These are phyloP conservation scores for Candida suzukii DNA, from an alignment of 805 yeast genomes.

Conservation along the genomic window DNA sequence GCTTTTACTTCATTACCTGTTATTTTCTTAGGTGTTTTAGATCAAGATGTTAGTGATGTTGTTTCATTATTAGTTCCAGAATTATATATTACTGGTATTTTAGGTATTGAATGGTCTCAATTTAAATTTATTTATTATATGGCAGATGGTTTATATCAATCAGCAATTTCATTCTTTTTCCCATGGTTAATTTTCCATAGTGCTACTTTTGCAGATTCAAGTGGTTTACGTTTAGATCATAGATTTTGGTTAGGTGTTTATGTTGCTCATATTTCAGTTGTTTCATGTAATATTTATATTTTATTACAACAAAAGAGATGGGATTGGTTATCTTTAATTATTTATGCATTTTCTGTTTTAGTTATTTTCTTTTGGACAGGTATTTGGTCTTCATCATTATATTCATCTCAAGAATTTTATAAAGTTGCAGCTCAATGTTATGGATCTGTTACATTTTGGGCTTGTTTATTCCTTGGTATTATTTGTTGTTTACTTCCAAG, in stretches of 20 bases:
- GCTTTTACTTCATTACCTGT: slow-evolving; percentile 81
- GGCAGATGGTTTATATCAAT: slow-evolving; percentile 74
- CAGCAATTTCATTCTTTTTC: slow-evolving; percentile 64
- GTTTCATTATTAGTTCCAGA: slow-evolving; percentile 71
- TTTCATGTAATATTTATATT: slow-evolving; percentile 61
- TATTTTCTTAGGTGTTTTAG: slow-evolving; percentile 70
- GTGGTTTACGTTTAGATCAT: slow-evolving; percentile 53
- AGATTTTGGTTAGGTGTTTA: slow-evolving; percentile 66
- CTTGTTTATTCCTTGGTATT: slow-evolving; percentile 48
- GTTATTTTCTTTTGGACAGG: slow-evolving; percentile 74
- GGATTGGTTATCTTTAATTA: slow-evolving; percentile 67
- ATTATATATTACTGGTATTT: slow-evolving; percentile 64
- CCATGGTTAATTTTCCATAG: slow-evolving; percentile 51
- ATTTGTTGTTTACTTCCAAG: slow-evolving; percentile 55
- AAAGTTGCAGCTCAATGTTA: slow-evolving; percentile 56
- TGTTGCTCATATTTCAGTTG: slow-evolving; percentile 60
- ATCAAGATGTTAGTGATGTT: slow-evolving; percentile 70
- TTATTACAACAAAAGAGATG: slow-evolving; percentile 66
- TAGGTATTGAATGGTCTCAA: slow-evolving; percentile 65
- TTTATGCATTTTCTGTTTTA: slow-evolving; percentile 51
- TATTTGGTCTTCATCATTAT: slow-evolving; percentile 54
- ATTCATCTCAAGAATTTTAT: slow-evolving; percentile 49
- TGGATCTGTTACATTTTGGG: slow-evolving; percentile 63
- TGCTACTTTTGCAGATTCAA: slow-evolving; percentile 34
- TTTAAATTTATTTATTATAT: slow-evolving; percentile 65